Percentiles rank a stretch among this genome's conserved stretches.
Conservation (phyloP, 2,329 filamentous ascomycete species). For the Neonectria coccinea region DNA sequence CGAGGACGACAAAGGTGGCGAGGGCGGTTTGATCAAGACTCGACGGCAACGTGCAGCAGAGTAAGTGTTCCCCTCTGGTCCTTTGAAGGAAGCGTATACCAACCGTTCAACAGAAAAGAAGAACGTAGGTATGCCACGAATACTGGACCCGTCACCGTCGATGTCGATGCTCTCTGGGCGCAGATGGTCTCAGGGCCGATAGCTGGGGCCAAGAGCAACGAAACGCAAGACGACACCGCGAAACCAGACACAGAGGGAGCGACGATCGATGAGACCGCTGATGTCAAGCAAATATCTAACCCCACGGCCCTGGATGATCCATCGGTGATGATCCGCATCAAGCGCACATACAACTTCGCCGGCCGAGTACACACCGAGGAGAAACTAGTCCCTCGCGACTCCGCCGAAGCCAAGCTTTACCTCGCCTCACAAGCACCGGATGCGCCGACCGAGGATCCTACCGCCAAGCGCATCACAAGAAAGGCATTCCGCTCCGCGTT, state of each 20-base stretch:
- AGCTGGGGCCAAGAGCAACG: conserved; percentile 15
- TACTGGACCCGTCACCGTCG: conserved; percentile 72
- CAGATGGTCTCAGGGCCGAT: conserved; percentile 67
- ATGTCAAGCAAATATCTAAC: conserved; percentile 20
- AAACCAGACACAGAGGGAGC: conserved; percentile 19
- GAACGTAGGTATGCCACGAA: conserved; percentile 65
- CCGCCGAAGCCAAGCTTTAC: conserved; percentile 74
- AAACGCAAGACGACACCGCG: conserved; percentile 23
- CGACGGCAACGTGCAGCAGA: conserved; percentile 76
- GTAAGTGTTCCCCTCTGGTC: conserved; percentile 52
- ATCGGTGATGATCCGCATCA: conserved; percentile 69
- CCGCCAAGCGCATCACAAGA: conserved; percentile 60
- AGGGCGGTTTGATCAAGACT: conserved; percentile 77
- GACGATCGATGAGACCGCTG: conserved; percentile 9
- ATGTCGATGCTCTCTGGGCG: conserved; percentile 78
- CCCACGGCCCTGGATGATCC: conserved; percentile 36
- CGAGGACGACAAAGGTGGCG: conserved; percentile 68
- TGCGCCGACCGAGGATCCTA: conserved; percentile 45
- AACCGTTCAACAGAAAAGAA: conserved; percentile 59
- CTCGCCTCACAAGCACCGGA: conserved; percentile 62
- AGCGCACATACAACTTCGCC: conserved; percentile 80
- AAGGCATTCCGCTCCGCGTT: conserved; percentile 72
- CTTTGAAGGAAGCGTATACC: conserved; percentile 12
- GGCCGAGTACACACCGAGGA: conserved; percentile 79
- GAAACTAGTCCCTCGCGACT: conserved; percentile 73